Evolutionary conservation across 768 basidiomycete species (phyloP).

Genomic region (Mycena latifolia): DNA sequence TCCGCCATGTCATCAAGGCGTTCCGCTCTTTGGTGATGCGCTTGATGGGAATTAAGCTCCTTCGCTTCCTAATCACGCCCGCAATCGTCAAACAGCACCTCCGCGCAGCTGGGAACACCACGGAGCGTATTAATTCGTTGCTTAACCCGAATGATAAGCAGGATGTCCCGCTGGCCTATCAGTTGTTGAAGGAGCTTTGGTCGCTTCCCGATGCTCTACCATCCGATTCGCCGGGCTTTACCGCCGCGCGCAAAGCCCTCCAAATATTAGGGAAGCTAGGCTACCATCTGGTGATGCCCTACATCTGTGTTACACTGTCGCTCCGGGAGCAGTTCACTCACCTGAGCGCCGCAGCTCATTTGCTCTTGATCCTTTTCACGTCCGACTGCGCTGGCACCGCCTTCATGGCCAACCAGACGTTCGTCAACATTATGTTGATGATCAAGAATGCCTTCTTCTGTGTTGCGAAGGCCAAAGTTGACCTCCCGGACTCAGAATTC

Average conservation of each 20-base stretch:
- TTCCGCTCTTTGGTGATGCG: constrained; percentile 14
- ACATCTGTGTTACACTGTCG: constrained; percentile 42
- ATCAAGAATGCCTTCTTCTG: constrained; percentile 55
- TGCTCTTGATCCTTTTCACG: constrained; percentile 38
- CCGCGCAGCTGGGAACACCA: background rate
- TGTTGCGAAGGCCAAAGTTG: constrained; percentile 51
- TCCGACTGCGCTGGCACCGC: constrained; percentile 1
- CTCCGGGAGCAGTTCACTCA: constrained; percentile 49
- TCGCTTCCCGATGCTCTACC: no score
- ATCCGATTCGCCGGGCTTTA: constrained; percentile 36
- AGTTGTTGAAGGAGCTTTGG: constrained; percentile 43
- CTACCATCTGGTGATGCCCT: constrained; percentile 44
- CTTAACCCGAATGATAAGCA: constrained; percentile 49
- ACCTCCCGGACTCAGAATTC: constrained; percentile 46
- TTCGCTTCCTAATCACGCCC: constrained; percentile 3
- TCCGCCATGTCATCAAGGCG: constrained; percentile 14
- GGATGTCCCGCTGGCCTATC: constrained; percentile 44
- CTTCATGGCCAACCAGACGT: constrained; percentile 45
- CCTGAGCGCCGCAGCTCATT: constrained; percentile 48
- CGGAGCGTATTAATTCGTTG: constrained; percentile 24
- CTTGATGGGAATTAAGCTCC: background rate
- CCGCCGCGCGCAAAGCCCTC: constrained; percentile 38
- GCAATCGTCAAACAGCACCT: constrained; percentile 17
- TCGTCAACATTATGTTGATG: constrained; percentile 49
- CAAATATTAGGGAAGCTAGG: constrained; percentile 36